phyloP scores from a whole-genome alignment of 768 basidiomycete species.

The Suillus brevipes region DNA sequence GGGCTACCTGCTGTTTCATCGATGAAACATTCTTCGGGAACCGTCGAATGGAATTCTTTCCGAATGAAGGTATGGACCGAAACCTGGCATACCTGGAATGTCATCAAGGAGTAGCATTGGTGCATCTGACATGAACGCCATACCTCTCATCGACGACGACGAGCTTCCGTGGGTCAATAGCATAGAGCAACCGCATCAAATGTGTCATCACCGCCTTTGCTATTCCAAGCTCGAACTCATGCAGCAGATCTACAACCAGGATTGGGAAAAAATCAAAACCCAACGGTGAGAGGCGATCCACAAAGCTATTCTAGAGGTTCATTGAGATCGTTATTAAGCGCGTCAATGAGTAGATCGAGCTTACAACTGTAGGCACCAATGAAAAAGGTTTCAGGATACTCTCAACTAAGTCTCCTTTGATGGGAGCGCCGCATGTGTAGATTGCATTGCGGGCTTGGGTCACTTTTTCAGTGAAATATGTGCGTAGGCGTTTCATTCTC shows the following conservation, averaged over 20 bases:
- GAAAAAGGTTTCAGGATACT: neutral
- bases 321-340: no score
- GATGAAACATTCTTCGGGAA: neutral
- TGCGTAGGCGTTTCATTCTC: neutral
- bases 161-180: neutral
- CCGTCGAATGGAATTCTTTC: neutral
- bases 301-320: neutral
- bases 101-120: no score
- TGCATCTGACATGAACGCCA: neutral
- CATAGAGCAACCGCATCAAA: neutral
- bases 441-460: neutral
- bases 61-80: neutral
- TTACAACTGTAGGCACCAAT: neutral
- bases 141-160: neutral
- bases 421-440: neutral
- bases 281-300: neutral
- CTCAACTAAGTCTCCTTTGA: neutral
- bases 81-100: neutral
- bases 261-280: neutral
- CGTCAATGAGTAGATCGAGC: neutral
- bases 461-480: neutral
- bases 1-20: neutral
- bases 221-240: neutral
- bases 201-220: neutral
- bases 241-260: neutral